phyloP scores from a whole-genome alignment of 257 asterid species.

The Solanum virginianum region DNA sequence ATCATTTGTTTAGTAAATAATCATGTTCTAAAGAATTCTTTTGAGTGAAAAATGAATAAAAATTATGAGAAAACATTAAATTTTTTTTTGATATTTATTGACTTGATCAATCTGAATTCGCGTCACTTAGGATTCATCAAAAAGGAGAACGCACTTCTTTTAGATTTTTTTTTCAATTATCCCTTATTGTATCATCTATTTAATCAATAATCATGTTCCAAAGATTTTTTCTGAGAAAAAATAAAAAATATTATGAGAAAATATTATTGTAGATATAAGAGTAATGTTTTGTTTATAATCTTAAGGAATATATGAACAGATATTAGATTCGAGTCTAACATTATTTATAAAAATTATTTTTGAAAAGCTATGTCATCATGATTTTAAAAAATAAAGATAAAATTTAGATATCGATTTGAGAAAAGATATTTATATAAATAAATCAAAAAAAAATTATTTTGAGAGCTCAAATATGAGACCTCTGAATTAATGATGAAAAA shows the following conservation, averaged over 20 bases:
- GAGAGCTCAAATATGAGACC: fast-evolving
- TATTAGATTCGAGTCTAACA: neutral
- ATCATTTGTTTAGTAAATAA: neutral
- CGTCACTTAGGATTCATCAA: neutral
- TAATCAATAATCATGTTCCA: no score
- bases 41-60: no score
- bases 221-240: neutral
- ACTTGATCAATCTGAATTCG: fast-evolving
- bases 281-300: neutral
- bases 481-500: fast-evolving
- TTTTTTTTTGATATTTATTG: fast-evolving
- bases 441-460: fast-evolving
- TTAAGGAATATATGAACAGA: neutral
- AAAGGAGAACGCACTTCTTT: neutral
- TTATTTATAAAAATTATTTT: neutral
- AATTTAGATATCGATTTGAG: neutral
- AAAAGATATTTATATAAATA: neutral
- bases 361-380: neutral
- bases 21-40: no score
- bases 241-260: neutral
- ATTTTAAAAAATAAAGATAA: neutral
- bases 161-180: neutral
- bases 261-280: neutral
- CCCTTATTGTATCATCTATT: neutral
- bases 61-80: no score